Base-by-base conservation (phyloP, 805 yeast species). In the Saccharomycopsis capsularis region DNA sequence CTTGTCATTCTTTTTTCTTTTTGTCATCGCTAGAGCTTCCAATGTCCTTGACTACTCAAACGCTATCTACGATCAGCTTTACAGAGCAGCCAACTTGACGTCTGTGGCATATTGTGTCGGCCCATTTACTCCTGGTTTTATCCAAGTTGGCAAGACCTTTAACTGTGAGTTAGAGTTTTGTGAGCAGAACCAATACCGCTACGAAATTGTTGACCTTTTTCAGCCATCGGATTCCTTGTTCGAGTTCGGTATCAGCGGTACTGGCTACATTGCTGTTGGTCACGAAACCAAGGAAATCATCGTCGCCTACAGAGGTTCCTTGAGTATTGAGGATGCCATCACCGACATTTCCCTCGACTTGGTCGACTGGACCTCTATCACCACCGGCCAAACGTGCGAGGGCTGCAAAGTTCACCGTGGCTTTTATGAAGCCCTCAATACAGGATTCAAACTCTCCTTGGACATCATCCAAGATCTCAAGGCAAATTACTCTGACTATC, bases 331-430 rank as follows among this genome's bases (percentile, higher is more conserved):
- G 38, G 93, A 85, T 59, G 80, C 85, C 82, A 48, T 71, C 11
- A 70, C 78, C 29, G 84, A 85, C 63, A 66, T 82, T 42, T 69
- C 71, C 35, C 68, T 75, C 34, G 79, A 78, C 2, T 27, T 48
- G n/a, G 32, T 34, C 3, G 53, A 54, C 5, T 62, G 60, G 48
- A 51, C 30, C 37, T 59, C 41, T 50, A 57, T 42, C 49, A 58
- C 55, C 50, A 41, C 34, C 5, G 56, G 56, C 29, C 40, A 50
- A 9, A 53, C 64, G 56, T 82, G 90, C 62, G 57, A 61, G 11
- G 68, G 65, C 11, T 82, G 90, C 59, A 61, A 57, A 21, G 79
- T 81, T 13, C 95, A 85, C 64, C 63, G 71, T 46, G 95, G 95
- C 0, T 81, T 83, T 58, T 70, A 73, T 45, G 59, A 67, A 16